phyloP scores from a whole-genome alignment of 2,329 filamentous ascomycete species.

The Bipolaris bicolor region DNA sequence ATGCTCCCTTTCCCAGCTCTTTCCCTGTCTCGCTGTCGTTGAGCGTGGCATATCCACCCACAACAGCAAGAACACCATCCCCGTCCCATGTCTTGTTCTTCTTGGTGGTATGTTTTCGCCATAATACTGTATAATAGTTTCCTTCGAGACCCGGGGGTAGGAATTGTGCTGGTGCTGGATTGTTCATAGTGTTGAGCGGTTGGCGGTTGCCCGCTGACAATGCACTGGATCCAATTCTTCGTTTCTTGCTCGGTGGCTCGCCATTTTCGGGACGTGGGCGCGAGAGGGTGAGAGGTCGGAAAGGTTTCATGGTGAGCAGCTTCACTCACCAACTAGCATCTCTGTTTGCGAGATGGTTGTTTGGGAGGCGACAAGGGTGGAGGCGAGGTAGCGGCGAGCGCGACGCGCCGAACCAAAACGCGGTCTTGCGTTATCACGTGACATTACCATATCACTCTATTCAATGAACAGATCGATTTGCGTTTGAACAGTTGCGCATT shows the following conservation, averaged over 20 bases:
- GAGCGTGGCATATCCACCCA: constrained; percentile 64
- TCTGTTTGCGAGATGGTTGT: neutral
- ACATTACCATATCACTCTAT: neutral
- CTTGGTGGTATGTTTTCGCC: constrained; percentile 72
- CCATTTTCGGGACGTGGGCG: constrained; percentile 26
- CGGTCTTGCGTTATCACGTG: constrained; percentile 24
- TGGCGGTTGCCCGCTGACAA: constrained; percentile 35
- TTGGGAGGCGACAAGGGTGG: neutral
- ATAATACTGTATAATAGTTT: constrained; percentile 54
- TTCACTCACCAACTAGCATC: neutral
- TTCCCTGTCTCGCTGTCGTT: constrained; percentile 66
- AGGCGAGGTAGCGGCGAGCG: constrained; percentile 1
- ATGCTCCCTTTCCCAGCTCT: constrained; percentile 65
- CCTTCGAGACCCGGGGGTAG: constrained; percentile 35
- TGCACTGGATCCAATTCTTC: constrained; percentile 47
- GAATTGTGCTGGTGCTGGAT: constrained; percentile 26
- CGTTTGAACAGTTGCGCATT: no score
- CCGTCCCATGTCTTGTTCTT: constrained; percentile 82
- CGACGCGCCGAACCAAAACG: constrained; percentile 16
- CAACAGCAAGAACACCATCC: constrained; percentile 68
- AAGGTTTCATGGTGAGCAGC: constrained; percentile 41
- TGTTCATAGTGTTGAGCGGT: constrained; percentile 37
- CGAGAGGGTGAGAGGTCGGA: constrained; percentile 43
- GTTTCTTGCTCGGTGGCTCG: constrained; percentile 51
- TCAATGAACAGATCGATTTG: neutral